Percentiles rank a stretch among this genome's conserved stretches.
Conservation (phyloP, 305 asterid genomes). For the Plantago coronopus region DNA sequence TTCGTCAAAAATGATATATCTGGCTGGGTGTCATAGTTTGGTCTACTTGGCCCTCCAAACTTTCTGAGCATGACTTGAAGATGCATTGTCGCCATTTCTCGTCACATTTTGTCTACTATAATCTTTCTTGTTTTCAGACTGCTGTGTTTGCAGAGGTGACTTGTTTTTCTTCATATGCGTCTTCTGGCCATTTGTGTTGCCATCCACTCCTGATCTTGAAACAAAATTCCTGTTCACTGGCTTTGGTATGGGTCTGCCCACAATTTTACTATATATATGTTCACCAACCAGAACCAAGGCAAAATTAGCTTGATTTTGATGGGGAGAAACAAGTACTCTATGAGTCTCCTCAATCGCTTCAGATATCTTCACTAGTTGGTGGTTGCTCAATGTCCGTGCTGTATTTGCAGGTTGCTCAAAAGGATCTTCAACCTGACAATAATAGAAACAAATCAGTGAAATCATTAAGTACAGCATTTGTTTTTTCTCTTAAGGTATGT, state of each 20-base stretch:
- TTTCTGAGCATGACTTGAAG: slow-evolving; percentile 39
- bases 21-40: not conserved
- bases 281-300: slow-evolving; percentile 50
- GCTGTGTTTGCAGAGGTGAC: slow-evolving; percentile 26
- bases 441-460: slow-evolving; percentile 4
- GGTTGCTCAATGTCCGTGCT: slow-evolving; percentile 62
- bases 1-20: not conserved
- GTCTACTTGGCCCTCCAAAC: slow-evolving; percentile 45
- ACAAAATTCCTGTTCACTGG: slow-evolving; percentile 18
- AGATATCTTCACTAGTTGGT: slow-evolving; percentile 49
- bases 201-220: slow-evolving; percentile 19
- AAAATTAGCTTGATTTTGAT: slow-evolving; percentile 32
- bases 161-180: slow-evolving; percentile 31
- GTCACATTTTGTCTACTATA: slow-evolving; percentile 25
- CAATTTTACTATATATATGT: slow-evolving; percentile 31
- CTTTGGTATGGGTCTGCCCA: slow-evolving; percentile 27
- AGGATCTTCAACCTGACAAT: slow-evolving; percentile 87
- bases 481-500: no score
- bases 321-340: slow-evolving; percentile 38
- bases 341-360: slow-evolving; percentile 51
- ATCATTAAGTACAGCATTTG: no score
- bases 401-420: slow-evolving; percentile 86
- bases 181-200: slow-evolving; percentile 29
- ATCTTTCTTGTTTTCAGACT: slow-evolving; percentile 25
- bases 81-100: slow-evolving; percentile 27